Conservation (phyloP, 495 filamentous ascomycete species). For the Penicillium waksmanii region DNA sequence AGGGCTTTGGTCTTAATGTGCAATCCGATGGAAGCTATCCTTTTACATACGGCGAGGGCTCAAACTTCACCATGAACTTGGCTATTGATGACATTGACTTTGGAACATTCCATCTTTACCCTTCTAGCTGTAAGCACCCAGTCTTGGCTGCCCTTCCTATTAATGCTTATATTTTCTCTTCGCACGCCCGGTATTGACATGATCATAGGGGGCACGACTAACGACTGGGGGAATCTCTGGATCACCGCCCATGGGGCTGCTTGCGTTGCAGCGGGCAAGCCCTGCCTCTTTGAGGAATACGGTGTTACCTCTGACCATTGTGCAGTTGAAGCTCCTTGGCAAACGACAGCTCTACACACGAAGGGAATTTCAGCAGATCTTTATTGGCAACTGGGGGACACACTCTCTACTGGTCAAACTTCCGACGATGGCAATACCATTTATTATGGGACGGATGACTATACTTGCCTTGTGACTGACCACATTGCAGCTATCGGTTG, state of each 20-base stretch:
- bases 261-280: conserved; percentile 60
- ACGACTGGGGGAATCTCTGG: conserved; percentile 59
- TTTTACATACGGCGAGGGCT: conserved; percentile 61
- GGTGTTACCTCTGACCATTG: conserved; percentile 51
- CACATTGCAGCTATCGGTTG: conserved; percentile 55
- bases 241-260: conserved; percentile 61
- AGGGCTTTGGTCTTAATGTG: conserved; percentile 45
- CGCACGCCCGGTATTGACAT: not conserved
- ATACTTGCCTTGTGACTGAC: conserved; percentile 58
- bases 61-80: conserved; percentile 66
- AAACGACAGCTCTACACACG: conserved; percentile 53
- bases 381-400: conserved; percentile 69
- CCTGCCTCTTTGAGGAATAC: conserved; percentile 73
- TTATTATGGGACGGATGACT: conserved; percentile 59
- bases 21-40: conserved; percentile 59
- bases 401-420: conserved; percentile 57
- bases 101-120: conserved; percentile 69
- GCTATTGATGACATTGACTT: conserved; percentile 63
- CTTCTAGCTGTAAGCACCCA: conserved; percentile 53
- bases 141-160: conserved; percentile 5
- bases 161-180: not conserved
- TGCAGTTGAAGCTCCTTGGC: conserved; percentile 59
- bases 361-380: conserved; percentile 58
- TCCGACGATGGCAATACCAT: conserved; percentile 65
- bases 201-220: conserved; percentile 40